These are phyloP conservation scores for Xylaria sp. DNA, from an alignment of 2,329 filamentous ascomycete genomes.

Conservation along the genomic window DNA sequence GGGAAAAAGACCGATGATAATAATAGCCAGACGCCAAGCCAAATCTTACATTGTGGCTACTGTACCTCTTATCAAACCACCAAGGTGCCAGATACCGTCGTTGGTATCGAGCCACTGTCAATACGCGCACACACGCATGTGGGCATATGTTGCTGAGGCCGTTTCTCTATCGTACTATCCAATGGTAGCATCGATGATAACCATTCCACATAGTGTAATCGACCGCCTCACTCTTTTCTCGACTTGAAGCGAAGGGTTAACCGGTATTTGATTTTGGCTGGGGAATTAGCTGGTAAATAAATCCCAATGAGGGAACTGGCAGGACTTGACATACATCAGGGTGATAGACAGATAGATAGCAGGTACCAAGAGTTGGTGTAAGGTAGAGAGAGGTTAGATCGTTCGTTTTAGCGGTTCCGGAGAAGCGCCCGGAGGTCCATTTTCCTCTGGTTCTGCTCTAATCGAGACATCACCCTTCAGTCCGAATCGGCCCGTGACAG, in stretches of 20 bases:
- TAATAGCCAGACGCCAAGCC: slow-evolving; percentile 29
- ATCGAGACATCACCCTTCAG: neutral
- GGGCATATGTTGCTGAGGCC: neutral
- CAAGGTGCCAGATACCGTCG: neutral
- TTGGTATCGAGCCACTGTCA: neutral
- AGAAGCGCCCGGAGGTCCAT: slow-evolving; percentile 21
- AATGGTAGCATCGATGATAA: neutral
- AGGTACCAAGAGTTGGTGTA: no score
- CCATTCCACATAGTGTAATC: neutral
- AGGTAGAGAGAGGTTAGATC: neutral
- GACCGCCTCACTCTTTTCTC: neutral
- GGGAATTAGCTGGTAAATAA: neutral
- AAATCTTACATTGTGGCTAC: slow-evolving; percentile 7
- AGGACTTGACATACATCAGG: neutral
- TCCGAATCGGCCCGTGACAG: slow-evolving; percentile 23
- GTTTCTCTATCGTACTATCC: neutral
- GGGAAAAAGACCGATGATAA: slow-evolving; percentile 22
- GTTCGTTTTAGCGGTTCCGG: slow-evolving; percentile 5
- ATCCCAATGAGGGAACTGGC: neutral
- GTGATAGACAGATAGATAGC: neutral
- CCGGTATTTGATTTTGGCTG: neutral
- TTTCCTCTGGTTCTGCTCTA: neutral
- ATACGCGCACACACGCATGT: neutral
- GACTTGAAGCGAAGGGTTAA: neutral
- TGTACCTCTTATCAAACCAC: slow-evolving; percentile 24